Base-by-base conservation (phyloP, 1,139 yeast species). In the Suhomyces chickasaworum region DNA sequence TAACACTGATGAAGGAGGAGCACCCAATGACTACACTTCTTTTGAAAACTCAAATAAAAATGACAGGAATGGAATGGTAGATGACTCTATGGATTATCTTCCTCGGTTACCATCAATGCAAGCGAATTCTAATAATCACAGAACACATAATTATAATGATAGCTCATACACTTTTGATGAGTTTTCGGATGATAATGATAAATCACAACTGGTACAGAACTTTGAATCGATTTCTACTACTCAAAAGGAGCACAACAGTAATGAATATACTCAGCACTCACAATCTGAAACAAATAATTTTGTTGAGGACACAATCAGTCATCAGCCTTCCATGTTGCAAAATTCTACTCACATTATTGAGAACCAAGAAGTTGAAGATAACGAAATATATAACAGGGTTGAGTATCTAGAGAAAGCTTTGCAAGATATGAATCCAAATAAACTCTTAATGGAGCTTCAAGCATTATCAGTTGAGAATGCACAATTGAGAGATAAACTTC, bases 101-200 rank as follows among this genome's bases (percentile, higher is more conserved):
- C 49, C 49, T 5, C 46, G 41, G 2, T 15, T 43, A 13, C 46
- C 49, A 3, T 43, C 47, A n/a, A 31, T 39, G 37, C 32, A 44
- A 15, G 17, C 29, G 30, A 17, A 39, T 3, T 13, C 42, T 2
- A 17, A 16, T 22, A n/a, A 20, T n/a, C 40, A 35, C 13, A 31
- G 22, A 23, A 12, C 29, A 2, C 50, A 44, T 27, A 38, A 40
- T 13, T 53, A 53, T 36, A 49, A 55, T 29, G 65, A 59, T 25
- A 63, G 66, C 39, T 59, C 66, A 2, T 68, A 64, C 41, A 68
- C 73, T 2, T 68, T 58, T 55, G 71, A 68, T 45, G 68, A 62
- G 18, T 41, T 53, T 32, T 52, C 58, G 2, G 58, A 55, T 17
- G 41, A 45, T 3, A 32, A 47, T 34, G 52, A 50, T 8, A 46